These are phyloP conservation scores for Lachancea kluyveri DNA, from an alignment of 805 yeast species.

Conservation along the genomic window DNA sequence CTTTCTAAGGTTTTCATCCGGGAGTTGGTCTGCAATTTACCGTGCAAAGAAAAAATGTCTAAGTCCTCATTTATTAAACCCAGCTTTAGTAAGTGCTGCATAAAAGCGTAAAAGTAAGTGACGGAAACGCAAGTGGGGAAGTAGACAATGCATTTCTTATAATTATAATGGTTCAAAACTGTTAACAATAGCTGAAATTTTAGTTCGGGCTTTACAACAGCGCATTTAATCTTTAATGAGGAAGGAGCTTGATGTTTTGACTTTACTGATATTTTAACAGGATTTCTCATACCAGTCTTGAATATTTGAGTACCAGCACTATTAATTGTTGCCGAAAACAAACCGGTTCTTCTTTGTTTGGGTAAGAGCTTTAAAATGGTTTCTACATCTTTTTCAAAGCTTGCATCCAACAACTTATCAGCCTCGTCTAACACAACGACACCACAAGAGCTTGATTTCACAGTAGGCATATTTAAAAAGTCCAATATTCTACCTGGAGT, in stretches of 20 bases:
- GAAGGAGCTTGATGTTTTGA: constrained; percentile 51
- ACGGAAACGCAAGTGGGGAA: constrained; percentile 88
- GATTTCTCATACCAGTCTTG: constrained; percentile 87
- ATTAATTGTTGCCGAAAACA: constrained; percentile 88
- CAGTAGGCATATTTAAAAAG: constrained; percentile 50
- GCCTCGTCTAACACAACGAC: constrained; percentile 87
- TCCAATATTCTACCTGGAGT: constrained; percentile 90
- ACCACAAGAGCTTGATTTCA: constrained; percentile 60
- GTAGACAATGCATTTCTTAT: constrained; percentile 80
- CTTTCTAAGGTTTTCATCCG: constrained; percentile 63
- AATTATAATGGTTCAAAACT: constrained; percentile 47
- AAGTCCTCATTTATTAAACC: constrained; percentile 25
- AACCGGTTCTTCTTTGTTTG: constrained; percentile 86
- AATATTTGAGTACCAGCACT: constrained; percentile 75
- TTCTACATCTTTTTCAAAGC: constrained; percentile 64
- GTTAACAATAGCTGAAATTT: constrained; percentile 58
- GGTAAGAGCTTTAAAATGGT: constrained; percentile 67
- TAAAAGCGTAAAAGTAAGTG: constrained; percentile 60
- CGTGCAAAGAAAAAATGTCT: constrained; percentile 73
- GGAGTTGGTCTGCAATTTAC: constrained; percentile 77
- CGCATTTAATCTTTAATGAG: constrained; percentile 55
- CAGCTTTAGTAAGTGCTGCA: constrained; percentile 36
- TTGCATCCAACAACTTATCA: constrained; percentile 75
- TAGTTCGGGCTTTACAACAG: constrained; percentile 48
- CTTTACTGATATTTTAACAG: constrained; percentile 79